Evolutionary conservation across 768 basidiomycete genomes (phyloP).

Genomic region (Sporobolomyces phaffii): DNA sequence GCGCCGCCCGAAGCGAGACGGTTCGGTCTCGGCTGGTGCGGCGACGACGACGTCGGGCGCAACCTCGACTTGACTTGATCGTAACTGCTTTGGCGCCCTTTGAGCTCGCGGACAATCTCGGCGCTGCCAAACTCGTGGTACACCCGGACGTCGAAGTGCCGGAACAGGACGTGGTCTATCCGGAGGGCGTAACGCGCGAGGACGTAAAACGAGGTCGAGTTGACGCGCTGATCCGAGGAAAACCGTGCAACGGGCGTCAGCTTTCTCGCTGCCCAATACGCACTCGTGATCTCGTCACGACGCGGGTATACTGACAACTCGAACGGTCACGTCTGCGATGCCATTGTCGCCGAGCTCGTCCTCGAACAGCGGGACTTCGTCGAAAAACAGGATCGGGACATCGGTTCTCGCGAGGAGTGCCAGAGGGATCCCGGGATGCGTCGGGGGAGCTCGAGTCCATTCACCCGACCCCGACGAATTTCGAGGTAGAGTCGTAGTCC

Average conservation of each 20-base stretch:
- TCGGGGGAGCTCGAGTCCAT: conserved; percentile 41
- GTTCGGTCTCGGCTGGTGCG: no score
- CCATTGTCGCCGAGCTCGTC: conserved; percentile 98
- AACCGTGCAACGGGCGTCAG: no score
- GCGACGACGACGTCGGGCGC: not conserved
- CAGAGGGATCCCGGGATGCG: conserved; percentile 60
- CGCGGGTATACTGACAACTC: conserved; percentile 87
- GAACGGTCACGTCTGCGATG: conserved; percentile 69
- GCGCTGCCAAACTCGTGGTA: conserved; percentile 71
- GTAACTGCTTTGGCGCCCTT: conserved; percentile 88
- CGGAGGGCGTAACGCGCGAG: conserved; percentile 84
- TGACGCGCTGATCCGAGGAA: conserved; percentile 68
- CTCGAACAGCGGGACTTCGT: conserved; percentile 88
- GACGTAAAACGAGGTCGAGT: conserved; percentile 90
- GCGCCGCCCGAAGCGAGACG: not conserved
- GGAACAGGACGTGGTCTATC: conserved; percentile 90
- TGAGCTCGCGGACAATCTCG: conserved; percentile 66
- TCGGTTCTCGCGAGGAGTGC: conserved; percentile 69
- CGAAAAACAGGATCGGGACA: conserved; percentile 97
- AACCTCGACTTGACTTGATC: conserved; percentile 59
- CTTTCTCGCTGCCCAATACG: no score
- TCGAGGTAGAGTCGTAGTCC: conserved; percentile 43
- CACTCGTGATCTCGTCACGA: no score
- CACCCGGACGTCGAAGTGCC: conserved; percentile 77
- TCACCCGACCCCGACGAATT: not conserved